Percentiles rank a stretch among this genome's conserved stretches.
phyloP scores from a whole-genome alignment of 2,329 filamentous ascomycete species.

The Colletotrichum orbiculare region DNA sequence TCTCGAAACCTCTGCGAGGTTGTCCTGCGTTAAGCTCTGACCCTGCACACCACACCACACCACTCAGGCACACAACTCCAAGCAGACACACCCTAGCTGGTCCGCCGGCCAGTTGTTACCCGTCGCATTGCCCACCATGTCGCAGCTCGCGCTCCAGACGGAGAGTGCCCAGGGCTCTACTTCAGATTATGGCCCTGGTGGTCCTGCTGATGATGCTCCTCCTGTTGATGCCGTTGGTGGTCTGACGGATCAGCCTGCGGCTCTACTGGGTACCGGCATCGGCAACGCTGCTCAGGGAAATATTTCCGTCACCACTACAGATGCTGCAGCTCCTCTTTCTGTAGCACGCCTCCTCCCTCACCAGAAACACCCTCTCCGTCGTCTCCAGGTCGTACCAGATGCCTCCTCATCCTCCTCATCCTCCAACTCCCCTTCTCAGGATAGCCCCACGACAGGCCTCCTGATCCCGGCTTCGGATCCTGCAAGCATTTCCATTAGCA shows the following conservation, averaged over 20 bases:
- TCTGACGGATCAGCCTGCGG: not conserved
- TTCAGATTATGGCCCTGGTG: conserved; percentile 44
- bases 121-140: conserved; percentile 61
- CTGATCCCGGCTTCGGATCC: conserved; percentile 40
- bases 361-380: conserved; percentile 37
- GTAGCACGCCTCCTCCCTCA: conserved; percentile 30
- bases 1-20: conserved; percentile 48
- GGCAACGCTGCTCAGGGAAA: no score
- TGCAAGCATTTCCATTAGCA: conserved; percentile 39
- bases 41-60: conserved; percentile 40
- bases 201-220: conserved; percentile 1
- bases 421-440: conserved; percentile 45
- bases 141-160: conserved; percentile 60
- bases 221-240: not conserved
- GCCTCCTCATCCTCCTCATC: conserved; percentile 36
- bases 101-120: conserved; percentile 39
- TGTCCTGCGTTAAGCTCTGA: conserved; percentile 47
- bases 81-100: conserved; percentile 37
- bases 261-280: not conserved
- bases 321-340: conserved; percentile 20
- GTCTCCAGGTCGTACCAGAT: conserved; percentile 27
- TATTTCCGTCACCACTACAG: conserved; percentile 3
- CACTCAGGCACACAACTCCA: no score
- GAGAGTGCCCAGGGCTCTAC: conserved; percentile 52
- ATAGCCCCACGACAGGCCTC: conserved; percentile 60